Evolutionary conservation across 495 filamentous ascomycete species (phyloP).

Genomic region (Trichocladium uniseriatum): DNA sequence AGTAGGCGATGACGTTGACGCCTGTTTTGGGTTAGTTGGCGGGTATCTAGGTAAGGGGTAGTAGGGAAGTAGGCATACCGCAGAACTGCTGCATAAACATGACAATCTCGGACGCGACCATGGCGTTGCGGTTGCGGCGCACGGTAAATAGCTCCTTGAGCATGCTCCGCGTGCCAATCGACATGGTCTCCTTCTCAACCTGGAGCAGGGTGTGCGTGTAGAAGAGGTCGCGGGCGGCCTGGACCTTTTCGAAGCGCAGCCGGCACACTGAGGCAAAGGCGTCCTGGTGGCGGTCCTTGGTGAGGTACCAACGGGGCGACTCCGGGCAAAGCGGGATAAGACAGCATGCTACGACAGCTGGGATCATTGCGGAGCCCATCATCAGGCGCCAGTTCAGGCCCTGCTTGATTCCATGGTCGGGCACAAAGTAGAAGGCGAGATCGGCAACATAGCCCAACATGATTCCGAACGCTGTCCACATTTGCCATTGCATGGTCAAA

Average conservation of each 20-base stretch:
- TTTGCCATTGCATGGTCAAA: constrained; percentile 60
- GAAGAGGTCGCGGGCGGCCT: constrained; percentile 69
- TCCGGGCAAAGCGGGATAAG: constrained; percentile 68
- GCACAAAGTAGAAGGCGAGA: constrained; percentile 49
- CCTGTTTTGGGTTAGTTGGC: no score
- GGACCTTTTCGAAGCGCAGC: constrained; percentile 56
- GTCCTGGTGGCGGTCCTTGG: constrained; percentile 51
- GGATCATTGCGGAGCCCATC: constrained; percentile 66
- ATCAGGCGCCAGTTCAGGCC: constrained; percentile 66
- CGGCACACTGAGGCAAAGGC: constrained; percentile 53
- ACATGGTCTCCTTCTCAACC: constrained; percentile 31
- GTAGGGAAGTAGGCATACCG: constrained; percentile 29
- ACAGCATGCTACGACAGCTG: constrained; percentile 54
- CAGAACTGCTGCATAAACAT: constrained; percentile 84
- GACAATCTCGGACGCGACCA: constrained; percentile 50
- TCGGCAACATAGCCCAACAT: constrained; percentile 63
- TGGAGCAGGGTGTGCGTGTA: constrained; percentile 54
- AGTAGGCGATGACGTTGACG: constrained; percentile 66
- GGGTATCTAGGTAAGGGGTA: no score
- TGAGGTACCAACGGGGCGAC: constrained; percentile 53
- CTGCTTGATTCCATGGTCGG: constrained; percentile 39
- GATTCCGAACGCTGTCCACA: constrained; percentile 80
- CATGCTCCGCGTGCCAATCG: constrained; percentile 33
- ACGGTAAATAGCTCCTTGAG: constrained; percentile 50
- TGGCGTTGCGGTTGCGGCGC: constrained; percentile 50